phyloP scores from a whole-genome alignment of 23 red algal species.

The Gracilaria domingensis region DNA sequence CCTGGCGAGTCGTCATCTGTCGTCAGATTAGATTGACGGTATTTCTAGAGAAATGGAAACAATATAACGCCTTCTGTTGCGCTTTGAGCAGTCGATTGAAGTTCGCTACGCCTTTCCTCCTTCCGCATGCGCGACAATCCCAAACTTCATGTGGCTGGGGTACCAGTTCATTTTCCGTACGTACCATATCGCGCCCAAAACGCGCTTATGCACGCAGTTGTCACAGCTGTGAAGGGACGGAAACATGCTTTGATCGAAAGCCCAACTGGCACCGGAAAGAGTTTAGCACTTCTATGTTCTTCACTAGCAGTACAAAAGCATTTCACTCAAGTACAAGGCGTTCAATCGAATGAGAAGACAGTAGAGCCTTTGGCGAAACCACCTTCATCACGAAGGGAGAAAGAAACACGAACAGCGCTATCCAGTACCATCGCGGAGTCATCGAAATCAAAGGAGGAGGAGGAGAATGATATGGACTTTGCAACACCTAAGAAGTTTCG shows the following conservation, averaged over 20 bases:
- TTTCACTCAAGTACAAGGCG: slow-evolving; percentile 31
- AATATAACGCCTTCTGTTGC: background rate
- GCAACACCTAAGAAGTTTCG: slow-evolving; percentile 44
- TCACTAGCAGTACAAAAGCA: slow-evolving; percentile 82
- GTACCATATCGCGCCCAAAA: slow-evolving; percentile 48
- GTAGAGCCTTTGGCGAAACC: background rate
- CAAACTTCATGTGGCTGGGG: slow-evolving; percentile 37
- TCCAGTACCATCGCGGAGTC: background rate
- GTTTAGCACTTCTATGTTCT: slow-evolving; percentile 87
- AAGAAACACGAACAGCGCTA: background rate
- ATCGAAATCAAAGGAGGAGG: background rate
- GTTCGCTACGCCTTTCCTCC: background rate
- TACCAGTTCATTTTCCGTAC: slow-evolving; percentile 49
- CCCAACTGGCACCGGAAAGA: slow-evolving; percentile 99
- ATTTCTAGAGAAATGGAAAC: background rate
- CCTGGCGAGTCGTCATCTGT: too few species aligned
- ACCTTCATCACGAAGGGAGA: background rate
- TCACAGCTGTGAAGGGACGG: slow-evolving; percentile 33
- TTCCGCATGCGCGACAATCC: slow-evolving; percentile 1
- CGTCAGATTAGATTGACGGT: too few species aligned
- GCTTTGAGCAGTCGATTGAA: background rate
- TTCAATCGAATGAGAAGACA: background rate
- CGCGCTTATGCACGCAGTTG: slow-evolving; percentile 69
- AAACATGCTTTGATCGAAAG: slow-evolving; percentile 92
- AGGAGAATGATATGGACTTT: slow-evolving; percentile 45